phyloP scores from a whole-genome alignment of 2,329 filamentous ascomycete species.

The Claviceps digitariae region DNA sequence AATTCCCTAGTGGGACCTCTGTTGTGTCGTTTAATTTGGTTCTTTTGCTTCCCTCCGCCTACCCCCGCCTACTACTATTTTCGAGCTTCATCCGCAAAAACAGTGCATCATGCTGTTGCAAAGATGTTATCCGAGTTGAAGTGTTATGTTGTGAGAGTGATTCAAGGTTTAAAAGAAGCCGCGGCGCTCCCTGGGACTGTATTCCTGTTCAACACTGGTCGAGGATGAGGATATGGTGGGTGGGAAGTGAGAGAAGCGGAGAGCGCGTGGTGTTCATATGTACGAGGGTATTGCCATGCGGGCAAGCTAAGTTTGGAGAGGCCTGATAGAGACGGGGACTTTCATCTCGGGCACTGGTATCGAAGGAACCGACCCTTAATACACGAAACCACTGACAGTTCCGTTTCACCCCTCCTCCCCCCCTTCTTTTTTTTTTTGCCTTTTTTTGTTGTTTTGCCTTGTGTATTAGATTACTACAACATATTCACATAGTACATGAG shows the following conservation, averaged over 20 bases:
- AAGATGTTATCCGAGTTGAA: neutral
- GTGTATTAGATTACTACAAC: conserved; percentile 15
- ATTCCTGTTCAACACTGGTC: neutral
- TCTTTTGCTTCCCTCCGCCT: neutral
- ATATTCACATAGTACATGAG: neutral
- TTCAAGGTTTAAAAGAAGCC: neutral
- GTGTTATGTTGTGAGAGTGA: neutral
- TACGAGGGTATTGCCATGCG: neutral
- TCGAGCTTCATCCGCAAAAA: neutral
- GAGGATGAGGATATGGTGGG: neutral
- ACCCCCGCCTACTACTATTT: neutral
- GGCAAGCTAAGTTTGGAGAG: no score
- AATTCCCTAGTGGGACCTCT: conserved; percentile 12
- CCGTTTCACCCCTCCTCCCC: neutral
- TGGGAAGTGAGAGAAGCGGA: neutral
- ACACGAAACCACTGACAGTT: neutral
- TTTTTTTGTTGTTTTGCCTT: conserved; percentile 1
- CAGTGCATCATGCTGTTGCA: neutral
- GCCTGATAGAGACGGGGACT: neutral
- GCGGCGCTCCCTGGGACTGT: neutral
- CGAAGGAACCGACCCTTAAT: neutral
- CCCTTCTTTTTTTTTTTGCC: neutral
- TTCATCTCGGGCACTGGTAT: neutral
- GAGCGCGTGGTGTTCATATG: neutral
- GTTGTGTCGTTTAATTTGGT: conserved; percentile 6